Base-by-base conservation (phyloP, 2,329 filamentous ascomycete genomes). In the Xylariaceae sp. region DNA sequence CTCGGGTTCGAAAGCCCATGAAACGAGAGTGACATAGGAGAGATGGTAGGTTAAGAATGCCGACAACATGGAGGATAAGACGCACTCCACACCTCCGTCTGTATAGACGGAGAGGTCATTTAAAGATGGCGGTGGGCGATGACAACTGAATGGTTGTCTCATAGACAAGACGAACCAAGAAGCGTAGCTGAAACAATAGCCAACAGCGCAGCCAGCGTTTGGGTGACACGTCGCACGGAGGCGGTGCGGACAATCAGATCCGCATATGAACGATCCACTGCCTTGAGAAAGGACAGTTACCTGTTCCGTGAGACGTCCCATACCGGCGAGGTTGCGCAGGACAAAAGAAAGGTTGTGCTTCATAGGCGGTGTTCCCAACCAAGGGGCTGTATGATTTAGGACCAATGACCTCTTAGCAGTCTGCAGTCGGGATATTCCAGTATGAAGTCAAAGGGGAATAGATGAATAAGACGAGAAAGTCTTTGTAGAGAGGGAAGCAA, bases 161-260 rank as follows among this genome's bases (percentile, higher is more conserved):
- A 50, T 18, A 35, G 50, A 56, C 53, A 51, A 30, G 17, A 50
- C 8, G 13, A 50, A 37, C 47, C 42, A 53, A 30, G 51, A 53
- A 53, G 11, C 44, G 23, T 49, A 61, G 57, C 57, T 63, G 62
- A 62, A 63, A 62, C 59, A 58, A 15, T 18, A 52, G 57, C 39
- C 51, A 51, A 55, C 42, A 56, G 49, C 53, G 53, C 35, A 55
- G 56, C 61, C 59, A 61, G 59, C 59, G 56, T 56, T 51, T 44
- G 37, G 60, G 55, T 67, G 68, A 68, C 65, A 63, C 66, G 67
- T 69, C 66, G 66, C 64, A 64, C 66, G 55, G 58, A 60, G 58
- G 62, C 68, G 62, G 62, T 60, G 53, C 17, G 47, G 17, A 11
- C 47, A 69, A 57, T 66, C 58, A 58, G 48, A 51, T 39, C 30